Evolutionary conservation across 208 protist genomes (phyloP).

Genomic region (Crithidia bombi): DNA sequence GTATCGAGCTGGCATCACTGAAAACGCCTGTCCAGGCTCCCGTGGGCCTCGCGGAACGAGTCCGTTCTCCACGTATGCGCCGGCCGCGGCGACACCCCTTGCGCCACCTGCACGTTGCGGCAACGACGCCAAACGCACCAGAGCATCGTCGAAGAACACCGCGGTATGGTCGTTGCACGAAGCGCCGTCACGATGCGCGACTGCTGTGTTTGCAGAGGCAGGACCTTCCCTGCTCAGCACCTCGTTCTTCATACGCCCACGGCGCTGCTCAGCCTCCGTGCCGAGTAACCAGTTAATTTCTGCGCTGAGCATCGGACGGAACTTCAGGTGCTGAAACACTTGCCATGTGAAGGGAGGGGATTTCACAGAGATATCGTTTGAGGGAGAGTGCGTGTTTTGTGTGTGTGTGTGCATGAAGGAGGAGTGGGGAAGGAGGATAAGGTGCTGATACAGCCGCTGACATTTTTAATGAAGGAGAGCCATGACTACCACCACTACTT

Average conservation of each 20-base stretch:
- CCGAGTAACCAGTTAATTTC: conserved; percentile 27
- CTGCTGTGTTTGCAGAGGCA: neutral
- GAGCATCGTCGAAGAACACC: neutral
- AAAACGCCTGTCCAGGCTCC: conserved; percentile 6
- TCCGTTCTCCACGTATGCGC: conserved; percentile 1
- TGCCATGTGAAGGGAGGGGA: too few relatives aligned
- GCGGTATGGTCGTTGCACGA: neutral
- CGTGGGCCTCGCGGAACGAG: conserved; percentile 16
- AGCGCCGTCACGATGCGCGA: neutral
- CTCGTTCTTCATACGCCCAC: conserved; percentile 8
- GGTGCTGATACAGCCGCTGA: too few relatives aligned
- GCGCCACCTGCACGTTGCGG: neutral
- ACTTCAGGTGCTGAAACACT: too few relatives aligned
- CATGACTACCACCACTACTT: too few relatives aligned
- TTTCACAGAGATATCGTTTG: too few relatives aligned
- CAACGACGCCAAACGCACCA: neutral
- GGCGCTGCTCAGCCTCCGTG: conserved; percentile 7
- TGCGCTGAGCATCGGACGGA: conserved; percentile 26
- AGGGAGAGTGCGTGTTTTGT: too few relatives aligned
- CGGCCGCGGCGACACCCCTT: neutral
- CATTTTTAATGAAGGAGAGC: too few relatives aligned
- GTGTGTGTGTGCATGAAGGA: too few relatives aligned
- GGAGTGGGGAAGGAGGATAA: too few relatives aligned
- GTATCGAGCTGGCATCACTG: conserved; percentile 15
- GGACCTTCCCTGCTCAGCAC: neutral